phyloP scores from a whole-genome alignment of 1,284 basidiomycete species.

The Cronartium ribicola region DNA sequence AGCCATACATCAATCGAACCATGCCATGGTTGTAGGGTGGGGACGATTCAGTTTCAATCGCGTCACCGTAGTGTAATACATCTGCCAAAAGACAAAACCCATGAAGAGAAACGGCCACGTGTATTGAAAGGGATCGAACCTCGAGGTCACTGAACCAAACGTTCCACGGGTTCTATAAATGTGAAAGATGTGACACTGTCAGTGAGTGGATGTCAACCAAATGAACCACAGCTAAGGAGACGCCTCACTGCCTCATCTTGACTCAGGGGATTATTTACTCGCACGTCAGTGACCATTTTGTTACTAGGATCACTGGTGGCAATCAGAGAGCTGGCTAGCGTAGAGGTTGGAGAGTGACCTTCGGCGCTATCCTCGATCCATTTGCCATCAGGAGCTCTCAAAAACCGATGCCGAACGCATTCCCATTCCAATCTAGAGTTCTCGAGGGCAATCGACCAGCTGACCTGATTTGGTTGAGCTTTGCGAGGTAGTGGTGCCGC shows the following conservation, averaged over 20 bases:
- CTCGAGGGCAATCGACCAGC: not conserved
- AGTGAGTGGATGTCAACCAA: conserved; percentile 8
- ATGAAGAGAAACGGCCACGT: not conserved
- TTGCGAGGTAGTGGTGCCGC: not conserved
- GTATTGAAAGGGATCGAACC: not conserved
- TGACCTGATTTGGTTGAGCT: not conserved
- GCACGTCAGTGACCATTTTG: conserved; percentile 2
- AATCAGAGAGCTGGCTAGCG: not conserved
- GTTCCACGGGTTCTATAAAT: conserved; percentile 20
- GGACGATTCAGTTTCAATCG: not conserved
- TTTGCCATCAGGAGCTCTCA: conserved; percentile 29
- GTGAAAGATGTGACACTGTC: not conserved
- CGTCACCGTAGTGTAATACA: not conserved
- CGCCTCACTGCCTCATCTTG: conserved; percentile 10
- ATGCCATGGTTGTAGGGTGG: not conserved
- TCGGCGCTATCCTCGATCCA: conserved; percentile 10
- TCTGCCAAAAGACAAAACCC: not conserved
- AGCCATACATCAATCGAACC: not conserved
- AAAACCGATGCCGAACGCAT: not conserved
- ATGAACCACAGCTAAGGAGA: not conserved
- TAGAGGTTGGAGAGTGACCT: not conserved
- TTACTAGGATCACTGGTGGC: not conserved
- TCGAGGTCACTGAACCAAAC: conserved; percentile 14
- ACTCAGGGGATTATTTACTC: conserved; percentile 25
- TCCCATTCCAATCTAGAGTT: conserved; percentile 25